Conservation (phyloP, 2,329 filamentous ascomycete genomes). For the Fusarium mangiferae region DNA sequence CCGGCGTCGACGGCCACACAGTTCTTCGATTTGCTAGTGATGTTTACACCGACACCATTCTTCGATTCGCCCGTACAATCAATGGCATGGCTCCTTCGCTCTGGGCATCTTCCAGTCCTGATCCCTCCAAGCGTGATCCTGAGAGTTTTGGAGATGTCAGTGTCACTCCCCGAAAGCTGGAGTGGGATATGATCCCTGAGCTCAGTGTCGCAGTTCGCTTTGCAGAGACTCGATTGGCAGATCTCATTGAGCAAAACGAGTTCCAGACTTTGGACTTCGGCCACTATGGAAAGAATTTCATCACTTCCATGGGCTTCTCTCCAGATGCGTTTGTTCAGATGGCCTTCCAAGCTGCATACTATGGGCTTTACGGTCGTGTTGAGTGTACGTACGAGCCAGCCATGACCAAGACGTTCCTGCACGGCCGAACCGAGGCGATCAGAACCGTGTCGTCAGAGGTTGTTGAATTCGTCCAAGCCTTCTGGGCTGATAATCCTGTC, state of each 20-base stretch:
- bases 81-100: conserved; percentile 92
- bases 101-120: conserved; percentile 90
- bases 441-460: conserved; percentile 85
- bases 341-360: conserved; percentile 98
- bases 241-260: conserved; percentile 96
- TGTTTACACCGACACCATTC: conserved; percentile 96
- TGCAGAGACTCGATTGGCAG: conserved; percentile 91
- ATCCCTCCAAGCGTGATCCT: conserved; percentile 91
- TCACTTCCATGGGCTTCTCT: conserved; percentile 96
- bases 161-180: conserved; percentile 93
- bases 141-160: conserved; percentile 92
- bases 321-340: conserved; percentile 98
- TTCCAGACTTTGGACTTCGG: conserved; percentile 91
- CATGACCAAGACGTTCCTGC: conserved; percentile 95
- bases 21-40: conserved; percentile 96
- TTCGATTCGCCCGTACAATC: conserved; percentile 93
- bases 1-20: conserved; percentile 96
- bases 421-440: conserved; percentile 94
- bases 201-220: conserved; percentile 91
- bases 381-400: conserved; percentile 98
- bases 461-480: conserved; percentile 89
- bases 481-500: conserved; percentile 91
- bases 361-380: conserved; percentile 91
- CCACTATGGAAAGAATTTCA: conserved; percentile 95
- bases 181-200: conserved; percentile 97